Base-by-base conservation (phyloP, 2,329 filamentous ascomycete genomes). In the Ascochyta koolunga region DNA sequence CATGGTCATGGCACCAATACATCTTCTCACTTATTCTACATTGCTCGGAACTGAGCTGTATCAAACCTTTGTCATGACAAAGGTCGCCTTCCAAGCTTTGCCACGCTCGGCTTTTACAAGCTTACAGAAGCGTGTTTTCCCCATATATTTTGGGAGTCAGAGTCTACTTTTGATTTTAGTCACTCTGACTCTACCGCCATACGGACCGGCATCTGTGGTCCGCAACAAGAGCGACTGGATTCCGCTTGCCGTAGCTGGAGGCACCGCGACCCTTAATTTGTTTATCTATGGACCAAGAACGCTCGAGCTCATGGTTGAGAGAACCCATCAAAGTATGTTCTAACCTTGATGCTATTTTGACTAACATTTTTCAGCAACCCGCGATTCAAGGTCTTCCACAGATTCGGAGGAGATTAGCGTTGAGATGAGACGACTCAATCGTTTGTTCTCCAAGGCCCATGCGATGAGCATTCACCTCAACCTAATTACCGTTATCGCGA, bases 401-500 rank as follows among this genome's bases (percentile, higher is more conserved):
- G 40, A 18, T n/a, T 25, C 44, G 18, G 35, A 24, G 1, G 33
- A n/a, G 0, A 41, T 50, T 1, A 65, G 58, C 32, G 56, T 56
- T 2, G 61, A 66, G 16, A 67, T 64, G 58, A 45, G 61, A 33
- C 35, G 40, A 2, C 39, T 75, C 1, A 76, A 77, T 45, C 66
- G 67, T 8, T 60, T 46, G 0, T 78, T 79, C 49, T 67, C 70
- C 1, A 56, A 61, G 10, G 70, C 70, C 19, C 76, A 79, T 62
- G 76, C 76, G 8, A 77, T 78, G 73, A 72, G 68, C 10, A 78
- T 79, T 25, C 77, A 78, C 67, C 27, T 79, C 19, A 79, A 80
- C 54, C 61, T 77, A 2, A 64, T 79, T 18, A 66, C 74, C 0
- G 64, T 79, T 43, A 55, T 58, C 11, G 66, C 63, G 40, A 72